A percentile compares a stretch with the other conserved stretches of the same genome.
phyloP scores from a whole-genome alignment of 768 basidiomycete species.

The Russula olivacea region DNA sequence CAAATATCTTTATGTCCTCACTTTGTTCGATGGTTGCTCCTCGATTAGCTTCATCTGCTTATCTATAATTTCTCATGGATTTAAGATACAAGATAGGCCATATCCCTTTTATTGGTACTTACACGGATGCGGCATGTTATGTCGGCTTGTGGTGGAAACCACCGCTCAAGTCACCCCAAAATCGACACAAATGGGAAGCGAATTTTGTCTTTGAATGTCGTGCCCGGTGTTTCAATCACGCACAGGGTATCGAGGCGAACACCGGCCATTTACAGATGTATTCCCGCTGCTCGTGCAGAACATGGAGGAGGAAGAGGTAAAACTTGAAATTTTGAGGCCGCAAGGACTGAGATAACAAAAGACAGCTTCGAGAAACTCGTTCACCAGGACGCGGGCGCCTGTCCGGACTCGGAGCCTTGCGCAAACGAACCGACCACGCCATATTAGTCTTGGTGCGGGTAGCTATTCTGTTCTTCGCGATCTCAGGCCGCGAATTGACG shows the following conservation, averaged over 20 bases:
- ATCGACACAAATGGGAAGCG: constrained; percentile 93
- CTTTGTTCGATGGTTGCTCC: no score
- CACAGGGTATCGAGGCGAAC: constrained; percentile 95
- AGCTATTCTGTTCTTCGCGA: no score
- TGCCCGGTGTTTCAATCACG: constrained; percentile 36
- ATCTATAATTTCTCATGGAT: no score
- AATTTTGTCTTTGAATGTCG: constrained; percentile 90
- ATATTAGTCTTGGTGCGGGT: no score
- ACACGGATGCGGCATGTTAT: constrained; percentile 82
- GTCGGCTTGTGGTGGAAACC: constrained; percentile 97
- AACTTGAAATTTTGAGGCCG: background rate
- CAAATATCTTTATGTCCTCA: no score
- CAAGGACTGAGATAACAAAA: background rate
- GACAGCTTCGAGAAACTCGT: background rate
- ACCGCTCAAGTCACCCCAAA: constrained; percentile 99
- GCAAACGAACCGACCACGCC: no score
- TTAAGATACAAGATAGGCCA: no score
- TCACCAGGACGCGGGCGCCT: background rate
- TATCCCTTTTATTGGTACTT: constrained; percentile 67
- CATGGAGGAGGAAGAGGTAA: background rate
- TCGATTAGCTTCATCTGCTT: no score
- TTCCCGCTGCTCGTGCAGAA: constrained; percentile 80
- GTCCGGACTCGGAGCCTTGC: no score
- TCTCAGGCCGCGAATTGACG: no score
- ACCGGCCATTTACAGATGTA: constrained; percentile 95